A percentile compares a stretch with the other conserved stretches of the same genome.
Conservation (phyloP, 2,329 filamentous ascomycete species). For the Colletotrichum abscissum region DNA sequence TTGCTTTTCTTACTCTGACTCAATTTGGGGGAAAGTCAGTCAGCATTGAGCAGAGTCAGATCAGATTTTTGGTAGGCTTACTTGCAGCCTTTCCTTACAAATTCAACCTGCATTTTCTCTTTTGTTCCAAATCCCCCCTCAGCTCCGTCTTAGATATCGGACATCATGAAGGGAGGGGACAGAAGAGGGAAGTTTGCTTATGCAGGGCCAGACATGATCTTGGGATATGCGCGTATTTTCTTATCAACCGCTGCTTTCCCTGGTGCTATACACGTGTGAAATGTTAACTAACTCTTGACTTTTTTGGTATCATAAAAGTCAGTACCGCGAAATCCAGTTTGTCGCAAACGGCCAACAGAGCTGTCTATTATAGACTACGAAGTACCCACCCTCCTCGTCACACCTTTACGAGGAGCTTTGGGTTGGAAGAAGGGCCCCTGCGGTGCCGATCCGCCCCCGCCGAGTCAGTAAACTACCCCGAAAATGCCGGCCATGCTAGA, state of each 20-base stretch:
- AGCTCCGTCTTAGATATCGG: neutral
- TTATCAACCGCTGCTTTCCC: neutral
- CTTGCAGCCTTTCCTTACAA: constrained; percentile 33
- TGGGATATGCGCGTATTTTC: neutral
- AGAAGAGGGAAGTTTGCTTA: neutral
- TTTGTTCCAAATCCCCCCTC: neutral
- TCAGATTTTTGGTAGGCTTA: constrained; percentile 34
- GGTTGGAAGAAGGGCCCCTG: constrained; percentile 7
- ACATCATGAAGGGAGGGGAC: neutral
- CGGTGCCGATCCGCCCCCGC: constrained; percentile 2
- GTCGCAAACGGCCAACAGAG: constrained; percentile 1
- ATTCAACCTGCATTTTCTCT: constrained; percentile 7
- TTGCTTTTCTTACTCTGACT: neutral
- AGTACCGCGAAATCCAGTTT: neutral
- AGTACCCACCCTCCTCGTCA: neutral
- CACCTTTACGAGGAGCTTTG: neutral
- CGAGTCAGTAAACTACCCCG: constrained; percentile 23
- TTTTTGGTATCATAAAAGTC: constrained; percentile 6
- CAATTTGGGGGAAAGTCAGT: neutral
- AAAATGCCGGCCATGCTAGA: constrained; percentile 83
- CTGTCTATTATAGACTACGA: neutral
- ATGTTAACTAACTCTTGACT: constrained; percentile 27
- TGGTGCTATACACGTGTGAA: constrained; percentile 28
- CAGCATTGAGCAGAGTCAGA: neutral
- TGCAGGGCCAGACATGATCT: neutral